These are phyloP conservation scores for Hygrophila difformis DNA, from an alignment of 257 asterid genomes.

Conservation along the genomic window DNA sequence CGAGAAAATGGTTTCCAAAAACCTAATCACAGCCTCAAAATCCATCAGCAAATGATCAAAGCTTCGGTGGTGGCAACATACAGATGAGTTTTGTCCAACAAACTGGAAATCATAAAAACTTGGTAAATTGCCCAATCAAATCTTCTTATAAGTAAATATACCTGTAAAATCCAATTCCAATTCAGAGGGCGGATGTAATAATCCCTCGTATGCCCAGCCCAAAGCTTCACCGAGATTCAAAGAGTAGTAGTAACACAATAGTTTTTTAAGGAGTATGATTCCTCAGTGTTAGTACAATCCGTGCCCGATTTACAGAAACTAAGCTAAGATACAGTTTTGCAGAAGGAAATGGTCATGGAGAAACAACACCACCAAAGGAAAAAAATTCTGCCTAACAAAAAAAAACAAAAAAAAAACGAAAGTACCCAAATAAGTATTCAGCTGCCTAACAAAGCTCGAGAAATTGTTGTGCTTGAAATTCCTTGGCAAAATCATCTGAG, in stretches of 20 bases:
- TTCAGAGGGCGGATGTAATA: too few relatives aligned
- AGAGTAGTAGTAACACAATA: too few relatives aligned
- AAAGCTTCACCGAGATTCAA: too few relatives aligned
- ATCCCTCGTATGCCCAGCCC: too few relatives aligned
- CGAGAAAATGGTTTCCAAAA: too few relatives aligned
- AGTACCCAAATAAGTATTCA: conserved; percentile 8
- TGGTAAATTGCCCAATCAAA: too few relatives aligned
- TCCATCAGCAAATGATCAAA: conserved; percentile 20
- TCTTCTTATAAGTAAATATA: too few relatives aligned
- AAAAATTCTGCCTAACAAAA: neutral
- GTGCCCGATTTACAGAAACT: conserved; percentile 9
- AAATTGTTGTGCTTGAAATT: conserved; percentile 88
- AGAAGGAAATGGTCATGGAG: conserved; percentile 10
- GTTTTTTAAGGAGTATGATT: neutral
- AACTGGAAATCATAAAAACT: too few relatives aligned
- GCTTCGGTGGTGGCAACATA: conserved; percentile 22
- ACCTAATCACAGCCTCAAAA: conserved; percentile 16
- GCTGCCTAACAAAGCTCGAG: conserved; percentile 92
- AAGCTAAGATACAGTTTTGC: conserved; percentile 12
- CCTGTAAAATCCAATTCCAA: too few relatives aligned
- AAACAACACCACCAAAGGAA: conserved; percentile 10
- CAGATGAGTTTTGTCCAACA: too few relatives aligned
- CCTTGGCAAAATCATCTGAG: conserved; percentile 48
- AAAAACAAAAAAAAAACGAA: conserved; percentile 2
- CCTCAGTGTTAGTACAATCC: conserved; percentile 15